Percentiles rank a stretch among this genome's conserved stretches.
Conservation (phyloP, 2,329 filamentous ascomycete genomes). For the Celoporthe dispersa region DNA sequence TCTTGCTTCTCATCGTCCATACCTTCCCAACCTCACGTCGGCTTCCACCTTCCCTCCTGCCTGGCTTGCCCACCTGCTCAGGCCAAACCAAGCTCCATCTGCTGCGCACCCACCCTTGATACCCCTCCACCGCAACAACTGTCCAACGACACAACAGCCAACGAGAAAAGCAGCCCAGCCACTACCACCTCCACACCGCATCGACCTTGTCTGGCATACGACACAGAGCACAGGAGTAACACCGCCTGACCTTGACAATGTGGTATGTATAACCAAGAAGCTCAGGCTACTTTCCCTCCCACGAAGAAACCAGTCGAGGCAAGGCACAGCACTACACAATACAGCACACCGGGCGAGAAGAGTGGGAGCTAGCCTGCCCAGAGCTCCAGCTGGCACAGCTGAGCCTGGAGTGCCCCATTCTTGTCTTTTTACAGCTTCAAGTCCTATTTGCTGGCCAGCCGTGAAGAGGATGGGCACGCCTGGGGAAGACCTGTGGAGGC, state of each 20-base stretch:
- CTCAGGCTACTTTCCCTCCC: not conserved
- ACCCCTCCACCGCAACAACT: slow-evolving; percentile 23
- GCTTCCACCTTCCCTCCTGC: slow-evolving; percentile 18
- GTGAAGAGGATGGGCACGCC: not conserved
- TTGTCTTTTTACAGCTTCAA: not conserved
- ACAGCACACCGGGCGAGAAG: not conserved
- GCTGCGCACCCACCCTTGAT: slow-evolving; percentile 23
- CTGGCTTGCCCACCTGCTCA: not conserved
- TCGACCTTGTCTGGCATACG: slow-evolving; percentile 11
- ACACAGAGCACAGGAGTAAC: slow-evolving; percentile 15
- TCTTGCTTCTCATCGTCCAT: slow-evolving; percentile 21
- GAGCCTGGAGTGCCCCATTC: not conserved
- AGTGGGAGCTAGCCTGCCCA: not conserved
- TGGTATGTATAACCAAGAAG: slow-evolving; percentile 36
- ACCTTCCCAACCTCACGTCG: slow-evolving; percentile 15
- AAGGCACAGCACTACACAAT: not conserved
- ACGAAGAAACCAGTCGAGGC: not conserved
- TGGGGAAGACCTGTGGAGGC: slow-evolving; percentile 26
- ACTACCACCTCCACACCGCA: not conserved
- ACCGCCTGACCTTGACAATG: slow-evolving; percentile 39
- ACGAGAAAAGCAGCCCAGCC: slow-evolving; percentile 3
- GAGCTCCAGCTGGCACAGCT: not conserved
- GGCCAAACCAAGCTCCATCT: not conserved
- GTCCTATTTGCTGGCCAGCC: not conserved
- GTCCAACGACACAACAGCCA: slow-evolving; percentile 22